Conservation (phyloP, 2,329 filamentous ascomycete genomes). For the Thielaviopsis musarum region DNA sequence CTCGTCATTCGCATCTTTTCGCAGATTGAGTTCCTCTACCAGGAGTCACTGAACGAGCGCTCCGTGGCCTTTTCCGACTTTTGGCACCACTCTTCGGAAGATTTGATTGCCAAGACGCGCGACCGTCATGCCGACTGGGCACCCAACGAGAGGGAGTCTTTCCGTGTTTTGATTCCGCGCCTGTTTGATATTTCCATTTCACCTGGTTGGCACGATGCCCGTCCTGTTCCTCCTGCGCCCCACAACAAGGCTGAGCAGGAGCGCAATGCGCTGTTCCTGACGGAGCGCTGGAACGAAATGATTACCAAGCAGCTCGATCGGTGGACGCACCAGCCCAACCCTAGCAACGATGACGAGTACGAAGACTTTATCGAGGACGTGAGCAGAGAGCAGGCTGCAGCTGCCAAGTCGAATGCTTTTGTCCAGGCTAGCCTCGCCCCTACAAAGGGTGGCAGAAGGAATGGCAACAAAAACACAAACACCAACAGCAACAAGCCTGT, state of each 20-base stretch:
- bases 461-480: neutral
- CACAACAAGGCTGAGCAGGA: slow-evolving; percentile 34
- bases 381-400: neutral
- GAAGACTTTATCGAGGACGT: neutral
- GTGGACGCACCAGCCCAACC: slow-evolving; percentile 25
- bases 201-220: slow-evolving; percentile 32
- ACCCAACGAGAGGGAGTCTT: slow-evolving; percentile 21
- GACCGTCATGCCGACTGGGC: slow-evolving; percentile 17
- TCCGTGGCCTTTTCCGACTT: slow-evolving; percentile 31
- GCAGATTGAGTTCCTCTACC: slow-evolving; percentile 31
- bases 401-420: neutral
- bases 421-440: neutral
- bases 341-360: slow-evolving; percentile 13
- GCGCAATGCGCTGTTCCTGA: slow-evolving; percentile 35
- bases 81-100: slow-evolving; percentile 19
- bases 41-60: slow-evolving; percentile 23
- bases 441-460: neutral
- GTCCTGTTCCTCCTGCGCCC: slow-evolving; percentile 26
- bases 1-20: slow-evolving; percentile 25
- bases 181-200: slow-evolving; percentile 36
- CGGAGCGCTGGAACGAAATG: slow-evolving; percentile 31
- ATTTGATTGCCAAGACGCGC: slow-evolving; percentile 17
- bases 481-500: neutral
- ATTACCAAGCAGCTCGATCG: slow-evolving; percentile 24
- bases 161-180: slow-evolving; percentile 34